Evolutionary conservation across 495 filamentous ascomycete species (phyloP), one percentile per base, ranked within the genome.

Genomic region (Parachaetomium inaequale): DNA sequence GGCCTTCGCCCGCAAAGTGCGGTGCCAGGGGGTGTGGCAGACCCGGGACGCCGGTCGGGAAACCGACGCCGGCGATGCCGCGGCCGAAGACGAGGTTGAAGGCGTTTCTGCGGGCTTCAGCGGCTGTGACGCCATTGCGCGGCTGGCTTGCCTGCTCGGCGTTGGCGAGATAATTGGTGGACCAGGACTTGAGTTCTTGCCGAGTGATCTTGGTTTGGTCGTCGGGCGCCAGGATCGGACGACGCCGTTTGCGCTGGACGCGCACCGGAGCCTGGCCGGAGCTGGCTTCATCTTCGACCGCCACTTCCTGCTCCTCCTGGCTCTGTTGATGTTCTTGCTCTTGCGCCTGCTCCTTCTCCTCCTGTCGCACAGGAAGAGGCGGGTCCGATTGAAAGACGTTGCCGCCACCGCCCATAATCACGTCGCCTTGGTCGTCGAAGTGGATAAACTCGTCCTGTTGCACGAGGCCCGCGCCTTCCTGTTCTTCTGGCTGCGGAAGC

Each of bases 111-210:
- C 83, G 87, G 25, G 75, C 64, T 49, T 73, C 68, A 7, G 65
- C 57, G 15, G 60, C 45, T 1, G 68, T 66, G 14, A 59, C 51
- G 26, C 42, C 49, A 38, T 56, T 56, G 38, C 64, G 60, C 19
- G 47, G 15, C n/a, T 56, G 61, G 51, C 49, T 58, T 21, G 76
- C 79, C 38, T 64, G 63, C 15, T 75, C 77, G 78, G 84, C 86
- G 49, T 83, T 83, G 1, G 67, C 55, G 36, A 83, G 51, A 57
- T 92, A 92, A 31, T 85, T 72, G 0, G 78, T 66, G 57, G 82
- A 81, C 85, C 86, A 87, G n/a, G 75, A 63, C 11, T 77, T 81
- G 17, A 91, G 68, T 14, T 83, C 80, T 11, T 69, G 67, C 59
- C 83, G 85, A 51, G 80, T 78, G 25, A 91, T 66, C 28, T 82